A percentile compares a stretch with the other conserved stretches of the same genome.
Evolutionary conservation across 306 rosid genomes (phyloP).

Genomic region (Trifolium repens): DNA sequence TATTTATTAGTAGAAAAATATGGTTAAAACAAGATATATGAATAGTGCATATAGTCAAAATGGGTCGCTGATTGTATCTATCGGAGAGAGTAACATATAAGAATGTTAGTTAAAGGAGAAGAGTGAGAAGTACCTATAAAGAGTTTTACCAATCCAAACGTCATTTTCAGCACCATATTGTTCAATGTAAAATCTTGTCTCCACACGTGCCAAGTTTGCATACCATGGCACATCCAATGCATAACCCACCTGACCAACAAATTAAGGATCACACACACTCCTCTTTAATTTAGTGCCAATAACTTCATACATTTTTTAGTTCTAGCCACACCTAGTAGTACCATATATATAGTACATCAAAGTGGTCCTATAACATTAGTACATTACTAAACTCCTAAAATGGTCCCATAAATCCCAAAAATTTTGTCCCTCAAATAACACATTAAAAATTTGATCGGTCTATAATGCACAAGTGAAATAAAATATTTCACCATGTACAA

Average conservation of each 20-base stretch:
- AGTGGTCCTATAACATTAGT: not conserved
- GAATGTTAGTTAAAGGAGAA: not conserved
- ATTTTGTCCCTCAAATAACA: not conserved
- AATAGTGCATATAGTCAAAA: no score
- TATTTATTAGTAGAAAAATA: no score
- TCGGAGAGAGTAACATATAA: no score
- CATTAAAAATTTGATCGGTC: no score
- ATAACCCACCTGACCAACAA: conserved; percentile 62
- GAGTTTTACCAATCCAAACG: conserved; percentile 97
- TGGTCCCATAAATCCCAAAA: not conserved
- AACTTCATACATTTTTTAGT: not conserved
- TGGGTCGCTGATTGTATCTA: no score
- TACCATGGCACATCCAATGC: conserved; percentile 88
- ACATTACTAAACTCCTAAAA: not conserved
- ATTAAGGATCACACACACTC: not conserved
- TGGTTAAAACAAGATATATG: no score
- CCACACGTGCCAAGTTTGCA: conserved; percentile 75
- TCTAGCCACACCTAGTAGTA: not conserved
- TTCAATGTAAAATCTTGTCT: conserved; percentile 76
- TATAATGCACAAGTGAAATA: no score
- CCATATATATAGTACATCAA: not conserved
- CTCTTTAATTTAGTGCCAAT: not conserved
- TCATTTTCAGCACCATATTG: conserved; percentile 86
- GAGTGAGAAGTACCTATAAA: conserved; percentile 62
- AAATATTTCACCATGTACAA: no score